Evolutionary conservation across 2,329 filamentous ascomycete genomes (phyloP), one percentile per base, ranked within the genome.

Genomic region (Drechslerella coelobrocha): DNA sequence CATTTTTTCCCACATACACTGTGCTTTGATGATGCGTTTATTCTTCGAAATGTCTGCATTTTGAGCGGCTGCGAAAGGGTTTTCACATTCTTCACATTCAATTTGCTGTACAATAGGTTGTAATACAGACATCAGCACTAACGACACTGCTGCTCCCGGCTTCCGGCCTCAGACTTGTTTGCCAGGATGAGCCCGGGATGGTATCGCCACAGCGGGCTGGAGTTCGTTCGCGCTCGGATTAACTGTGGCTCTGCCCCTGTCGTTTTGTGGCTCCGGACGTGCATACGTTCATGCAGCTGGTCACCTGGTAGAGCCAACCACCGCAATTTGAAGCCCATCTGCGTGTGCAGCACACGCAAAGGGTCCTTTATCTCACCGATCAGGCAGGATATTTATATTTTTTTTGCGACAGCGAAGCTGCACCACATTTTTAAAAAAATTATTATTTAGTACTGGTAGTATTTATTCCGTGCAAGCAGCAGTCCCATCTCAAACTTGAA

Each of bases 271-370:
- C n/a, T n/a, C n/a, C n/a, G n/a, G n/a, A n/a, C 51, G 57, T 54
- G 29, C 43, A 39, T 34, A 8, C 54, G 26, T 24, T 34, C 57
- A 50, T 62, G 63, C 63, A 56, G 39, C 54, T 41, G 65, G 65
- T 69, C 65, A 69, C 53, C 53, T 60, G 66, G 66, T 27, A n/a
- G 29, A 31, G 56, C 66, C 59, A 71, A 62, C 66, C 59, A 62
- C 65, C 66, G 66, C 53, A 63, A 59, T 63, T 63, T 63, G 66
- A 57, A 62, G 31, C 34, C 34, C 57, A 52, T 31, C 48, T 39
- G 57, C 51, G 34, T 37, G 39, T 52, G 56, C 37, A 62, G 17
- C 29, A 45, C 26, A 34, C 19, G 45, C 53, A 61, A 50, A 14
- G 41, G 56, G n/a, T n/a, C n/a, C n/a, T n/a, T n/a, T n/a, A n/a